Conservation (phyloP, 768 basidiomycete genomes). For the Cantharellus cinnabarinus region DNA sequence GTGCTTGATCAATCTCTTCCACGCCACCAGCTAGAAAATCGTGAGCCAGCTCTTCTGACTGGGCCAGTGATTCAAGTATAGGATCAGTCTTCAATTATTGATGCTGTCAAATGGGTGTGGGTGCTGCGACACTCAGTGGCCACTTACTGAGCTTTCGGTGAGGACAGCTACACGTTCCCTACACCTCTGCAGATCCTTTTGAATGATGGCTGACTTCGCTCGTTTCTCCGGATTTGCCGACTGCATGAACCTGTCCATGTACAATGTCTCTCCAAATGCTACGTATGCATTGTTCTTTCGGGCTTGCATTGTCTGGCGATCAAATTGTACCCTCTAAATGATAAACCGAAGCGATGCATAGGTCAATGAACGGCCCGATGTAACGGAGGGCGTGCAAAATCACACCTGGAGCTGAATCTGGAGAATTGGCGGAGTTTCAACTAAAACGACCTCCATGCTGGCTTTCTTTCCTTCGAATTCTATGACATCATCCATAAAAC, state of each 20-base stretch:
- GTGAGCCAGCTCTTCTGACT: not conserved
- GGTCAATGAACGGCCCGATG: conserved; percentile 3
- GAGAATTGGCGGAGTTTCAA: conserved; percentile 73
- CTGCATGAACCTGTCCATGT: conserved; percentile 83
- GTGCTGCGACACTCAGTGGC: not conserved
- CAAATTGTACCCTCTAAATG: conserved; percentile 74
- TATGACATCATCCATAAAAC: conserved; percentile 76
- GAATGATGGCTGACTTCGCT: conserved; percentile 45
- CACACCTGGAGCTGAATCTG: conserved; percentile 88
- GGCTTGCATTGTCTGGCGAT: conserved; percentile 72
- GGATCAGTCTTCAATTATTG: not conserved
- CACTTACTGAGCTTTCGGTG: conserved; percentile 46
- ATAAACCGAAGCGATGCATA: not conserved
- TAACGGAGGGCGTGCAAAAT: not conserved
- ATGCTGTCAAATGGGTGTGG: not conserved
- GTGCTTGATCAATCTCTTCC: conserved; percentile 37
- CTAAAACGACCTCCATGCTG: conserved; percentile 67
- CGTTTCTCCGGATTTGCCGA: conserved; percentile 52
- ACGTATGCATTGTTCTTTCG: conserved; percentile 96
- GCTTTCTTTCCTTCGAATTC: conserved; percentile 77
- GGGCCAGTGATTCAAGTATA: not conserved
- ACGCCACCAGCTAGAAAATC: conserved; percentile 12
- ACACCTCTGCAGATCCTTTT: conserved; percentile 37
- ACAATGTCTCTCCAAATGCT: conserved; percentile 68
- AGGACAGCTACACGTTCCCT: conserved; percentile 50